These are phyloP conservation scores for Colletotrichum sp. DNA, from an alignment of 2,329 filamentous ascomycete species.

Conservation along the genomic window DNA sequence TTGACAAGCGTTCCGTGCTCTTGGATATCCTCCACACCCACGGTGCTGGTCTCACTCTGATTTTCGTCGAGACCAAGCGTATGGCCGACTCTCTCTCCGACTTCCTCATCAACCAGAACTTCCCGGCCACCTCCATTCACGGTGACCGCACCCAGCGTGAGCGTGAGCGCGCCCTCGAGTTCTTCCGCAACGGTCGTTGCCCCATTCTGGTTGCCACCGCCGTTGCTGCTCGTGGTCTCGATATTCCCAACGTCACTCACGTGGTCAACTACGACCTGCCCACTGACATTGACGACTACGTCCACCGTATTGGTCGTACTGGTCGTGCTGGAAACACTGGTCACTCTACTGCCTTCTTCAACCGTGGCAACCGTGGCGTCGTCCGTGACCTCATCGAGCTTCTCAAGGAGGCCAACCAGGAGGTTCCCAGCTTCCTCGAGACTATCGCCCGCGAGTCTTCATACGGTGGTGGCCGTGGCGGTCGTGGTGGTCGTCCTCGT, in stretches of 20 bases:
- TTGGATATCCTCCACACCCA: constrained; percentile 97
- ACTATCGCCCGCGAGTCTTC: constrained; percentile 95
- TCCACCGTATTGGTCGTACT: constrained; percentile 99
- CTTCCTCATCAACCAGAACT: constrained; percentile 97
- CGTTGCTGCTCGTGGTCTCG: constrained; percentile 87
- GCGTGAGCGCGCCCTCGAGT: constrained; percentile 96
- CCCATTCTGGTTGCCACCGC: constrained; percentile 97
- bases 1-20: constrained; percentile 96
- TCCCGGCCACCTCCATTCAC: constrained; percentile 98
- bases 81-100: constrained; percentile 98
- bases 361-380: constrained; percentile 97
- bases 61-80: constrained; percentile 99
- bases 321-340: constrained; percentile 99
- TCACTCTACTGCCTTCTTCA: constrained; percentile 99
- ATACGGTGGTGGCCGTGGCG: constrained; percentile 72
- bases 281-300: constrained; percentile 98
- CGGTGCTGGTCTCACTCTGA: constrained; percentile 85
- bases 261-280: constrained; percentile 99
- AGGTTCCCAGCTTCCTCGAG: constrained; percentile 92
- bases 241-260: constrained; percentile 96
- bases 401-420: constrained; percentile 98
- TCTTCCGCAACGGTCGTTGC: constrained; percentile 95
- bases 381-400: constrained; percentile 97
- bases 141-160: constrained; percentile 98
- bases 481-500: constrained; percentile 68